phyloP scores from a whole-genome alignment of 345 rosid genomes.

The Euphorbia peplus region DNA sequence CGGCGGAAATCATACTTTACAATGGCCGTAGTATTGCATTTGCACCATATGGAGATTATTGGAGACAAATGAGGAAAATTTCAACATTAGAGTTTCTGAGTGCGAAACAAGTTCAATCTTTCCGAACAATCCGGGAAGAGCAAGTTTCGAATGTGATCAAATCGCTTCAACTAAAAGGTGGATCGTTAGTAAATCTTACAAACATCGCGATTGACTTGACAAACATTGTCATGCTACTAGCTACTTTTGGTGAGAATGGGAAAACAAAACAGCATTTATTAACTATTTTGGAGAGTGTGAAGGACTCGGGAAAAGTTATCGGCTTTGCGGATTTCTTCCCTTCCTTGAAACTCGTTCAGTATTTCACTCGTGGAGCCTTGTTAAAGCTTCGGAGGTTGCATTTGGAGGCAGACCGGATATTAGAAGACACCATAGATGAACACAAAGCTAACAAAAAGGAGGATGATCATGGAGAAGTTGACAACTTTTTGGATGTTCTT shows the following conservation, averaged over 20 bases:
- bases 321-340: conserved; percentile 22
- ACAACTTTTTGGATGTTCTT: conserved; percentile 12
- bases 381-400: background rate
- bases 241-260: conserved; percentile 26
- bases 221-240: conserved; percentile 17
- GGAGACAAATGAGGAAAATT: conserved; percentile 11
- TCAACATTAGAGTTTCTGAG: conserved; percentile 2
- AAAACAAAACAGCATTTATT: conserved; percentile 25
- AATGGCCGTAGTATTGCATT: background rate
- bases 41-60: conserved; percentile 9
- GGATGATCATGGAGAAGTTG: background rate
- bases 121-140: conserved; percentile 5
- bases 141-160: background rate
- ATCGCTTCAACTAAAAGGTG: background rate
- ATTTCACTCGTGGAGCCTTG: background rate
- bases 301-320: conserved; percentile 4
- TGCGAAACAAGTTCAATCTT: background rate
- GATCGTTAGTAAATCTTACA: conserved; percentile 22
- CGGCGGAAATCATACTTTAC: background rate
- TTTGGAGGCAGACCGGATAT: background rate
- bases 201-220: conserved; percentile 6
- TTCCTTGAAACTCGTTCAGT: background rate
- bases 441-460: background rate
- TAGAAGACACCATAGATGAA: conserved; percentile 11
- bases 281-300: background rate